A percentile compares a stretch with the other conserved stretches of the same genome.
Evolutionary conservation across 768 basidiomycete genomes (phyloP).

Genomic region (Hydnomerulius pinastri): DNA sequence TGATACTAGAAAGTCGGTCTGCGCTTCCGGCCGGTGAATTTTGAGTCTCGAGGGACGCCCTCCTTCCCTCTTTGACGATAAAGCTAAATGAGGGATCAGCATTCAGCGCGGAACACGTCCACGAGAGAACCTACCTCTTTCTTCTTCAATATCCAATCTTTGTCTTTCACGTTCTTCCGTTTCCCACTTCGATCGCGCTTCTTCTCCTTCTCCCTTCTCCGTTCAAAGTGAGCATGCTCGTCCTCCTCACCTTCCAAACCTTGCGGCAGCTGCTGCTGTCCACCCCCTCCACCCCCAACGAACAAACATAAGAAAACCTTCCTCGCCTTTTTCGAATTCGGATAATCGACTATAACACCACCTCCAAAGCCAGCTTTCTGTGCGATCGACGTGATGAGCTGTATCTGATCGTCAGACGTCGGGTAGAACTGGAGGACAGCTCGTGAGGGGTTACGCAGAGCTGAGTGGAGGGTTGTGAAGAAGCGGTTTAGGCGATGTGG

Average conservation of each 20-base stretch:
- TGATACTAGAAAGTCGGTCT: constrained; percentile 68
- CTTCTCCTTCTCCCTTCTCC: constrained; percentile 68
- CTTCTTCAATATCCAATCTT: constrained; percentile 94
- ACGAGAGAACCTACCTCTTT: constrained; percentile 69
- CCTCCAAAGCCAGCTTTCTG: constrained; percentile 97
- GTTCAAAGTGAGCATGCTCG: constrained; percentile 70
- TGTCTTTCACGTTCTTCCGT: constrained; percentile 71
- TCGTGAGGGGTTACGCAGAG: constrained; percentile 81
- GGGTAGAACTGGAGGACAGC: constrained; percentile 96
- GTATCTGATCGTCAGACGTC: constrained; percentile 94
- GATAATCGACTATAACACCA: constrained; percentile 95
- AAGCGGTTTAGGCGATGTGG: constrained; percentile 84
- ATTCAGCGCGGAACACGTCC: constrained; percentile 4
- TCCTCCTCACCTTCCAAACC: constrained; percentile 74
- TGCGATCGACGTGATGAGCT: constrained; percentile 89
- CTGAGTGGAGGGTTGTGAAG: constrained; percentile 90
- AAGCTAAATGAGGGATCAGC: constrained; percentile 45
- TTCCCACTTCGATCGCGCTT: constrained; percentile 62
- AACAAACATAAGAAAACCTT: constrained; percentile 95
- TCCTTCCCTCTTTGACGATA: constrained; percentile 87
- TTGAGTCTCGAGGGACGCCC: constrained; percentile 80
- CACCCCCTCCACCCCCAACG: constrained; percentile 72
- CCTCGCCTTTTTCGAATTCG: constrained; percentile 92
- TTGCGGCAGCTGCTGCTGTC: constrained; percentile 67
- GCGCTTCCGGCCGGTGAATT: constrained; percentile 91